Conservation (phyloP, 2,329 filamentous ascomycete genomes). For the Acrodontium crateriforme region DNA sequence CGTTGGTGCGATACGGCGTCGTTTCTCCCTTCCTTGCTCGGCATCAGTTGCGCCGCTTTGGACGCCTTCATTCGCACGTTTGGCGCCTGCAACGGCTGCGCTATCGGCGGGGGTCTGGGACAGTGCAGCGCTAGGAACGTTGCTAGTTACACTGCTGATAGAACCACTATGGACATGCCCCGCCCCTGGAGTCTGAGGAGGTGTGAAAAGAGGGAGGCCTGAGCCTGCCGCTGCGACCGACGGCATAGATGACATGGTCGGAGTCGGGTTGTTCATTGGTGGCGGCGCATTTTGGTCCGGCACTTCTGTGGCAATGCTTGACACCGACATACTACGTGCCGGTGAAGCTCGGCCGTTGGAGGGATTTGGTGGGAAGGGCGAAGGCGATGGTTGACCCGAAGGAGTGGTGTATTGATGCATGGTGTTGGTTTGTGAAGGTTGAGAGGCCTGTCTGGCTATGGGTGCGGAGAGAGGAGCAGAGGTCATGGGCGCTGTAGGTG, state of each 20-base stretch:
- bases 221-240: slow-evolving; percentile 23
- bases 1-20: slow-evolving; percentile 33
- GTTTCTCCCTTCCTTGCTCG: slow-evolving; percentile 28
- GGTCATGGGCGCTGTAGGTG: slow-evolving; percentile 14
- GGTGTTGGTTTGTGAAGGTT: slow-evolving; percentile 22
- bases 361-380: slow-evolving; percentile 30
- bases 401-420: slow-evolving; percentile 4
- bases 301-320: slow-evolving; percentile 58
- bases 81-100: too few relatives aligned
- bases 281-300: slow-evolving; percentile 30
- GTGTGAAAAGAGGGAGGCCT: slow-evolving; percentile 64
- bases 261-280: slow-evolving; percentile 22
- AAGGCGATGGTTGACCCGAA: slow-evolving; percentile 37
- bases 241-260: slow-evolving; percentile 19
- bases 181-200: slow-evolving; percentile 84
- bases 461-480: slow-evolving; percentile 6
- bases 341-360: slow-evolving; percentile 61
- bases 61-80: slow-evolving; percentile 16
- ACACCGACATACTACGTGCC: slow-evolving; percentile 71
- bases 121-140: slow-evolving; percentile 14
- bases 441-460: slow-evolving; percentile 3
- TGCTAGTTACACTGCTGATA: slow-evolving; percentile 25
- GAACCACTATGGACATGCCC: slow-evolving; percentile 29
- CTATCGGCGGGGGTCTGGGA: slow-evolving; percentile 12
- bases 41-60: slow-evolving; percentile 3